Conservation (phyloP, 2,329 filamentous ascomycete species). For the Claviceps pazoutovae region DNA sequence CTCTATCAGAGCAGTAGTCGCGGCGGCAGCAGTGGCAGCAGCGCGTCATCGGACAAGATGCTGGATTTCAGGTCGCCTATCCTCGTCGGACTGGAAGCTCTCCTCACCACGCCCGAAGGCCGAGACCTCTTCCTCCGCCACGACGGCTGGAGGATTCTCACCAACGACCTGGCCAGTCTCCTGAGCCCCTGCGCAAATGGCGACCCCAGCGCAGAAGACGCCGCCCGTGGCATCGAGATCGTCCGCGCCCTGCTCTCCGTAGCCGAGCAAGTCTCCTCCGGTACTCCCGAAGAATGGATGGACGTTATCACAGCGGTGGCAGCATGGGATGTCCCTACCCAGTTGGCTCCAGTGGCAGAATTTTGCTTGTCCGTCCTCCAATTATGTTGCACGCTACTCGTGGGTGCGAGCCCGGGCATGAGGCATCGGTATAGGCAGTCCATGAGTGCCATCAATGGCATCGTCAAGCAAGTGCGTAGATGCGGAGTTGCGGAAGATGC, state of each 20-base stretch:
- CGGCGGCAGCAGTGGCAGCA: conserved; percentile 7
- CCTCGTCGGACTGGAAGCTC: conserved; percentile 45
- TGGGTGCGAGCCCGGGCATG: conserved; percentile 30
- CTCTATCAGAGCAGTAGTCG: conserved; percentile 31
- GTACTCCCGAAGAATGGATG: conserved; percentile 43
- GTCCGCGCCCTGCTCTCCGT: conserved; percentile 40
- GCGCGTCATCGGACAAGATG: conserved; percentile 18
- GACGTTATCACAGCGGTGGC: conserved; percentile 36
- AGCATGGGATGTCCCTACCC: conserved; percentile 24
- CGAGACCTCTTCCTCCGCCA: conserved; percentile 33
- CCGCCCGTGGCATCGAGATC: conserved; percentile 36
- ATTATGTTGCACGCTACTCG: conserved; percentile 39
- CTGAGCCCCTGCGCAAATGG: conserved; percentile 18
- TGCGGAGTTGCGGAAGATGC: conserved; percentile 14
- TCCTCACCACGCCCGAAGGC: conserved; percentile 35
- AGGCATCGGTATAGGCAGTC: conserved; percentile 37
- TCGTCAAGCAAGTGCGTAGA: conserved; percentile 28
- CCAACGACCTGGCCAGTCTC: conserved; percentile 33
- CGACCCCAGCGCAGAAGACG: neutral
- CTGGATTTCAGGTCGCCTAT: conserved; percentile 44
- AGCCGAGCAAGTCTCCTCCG: conserved; percentile 30
- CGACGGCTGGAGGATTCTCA: conserved; percentile 39
- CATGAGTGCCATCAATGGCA: conserved; percentile 33
- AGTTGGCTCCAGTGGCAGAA: conserved; percentile 23
- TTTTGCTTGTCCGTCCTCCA: conserved; percentile 40